Conservation (phyloP, 2,329 filamentous ascomycete genomes). For the Pleurostoma richardsiae region DNA sequence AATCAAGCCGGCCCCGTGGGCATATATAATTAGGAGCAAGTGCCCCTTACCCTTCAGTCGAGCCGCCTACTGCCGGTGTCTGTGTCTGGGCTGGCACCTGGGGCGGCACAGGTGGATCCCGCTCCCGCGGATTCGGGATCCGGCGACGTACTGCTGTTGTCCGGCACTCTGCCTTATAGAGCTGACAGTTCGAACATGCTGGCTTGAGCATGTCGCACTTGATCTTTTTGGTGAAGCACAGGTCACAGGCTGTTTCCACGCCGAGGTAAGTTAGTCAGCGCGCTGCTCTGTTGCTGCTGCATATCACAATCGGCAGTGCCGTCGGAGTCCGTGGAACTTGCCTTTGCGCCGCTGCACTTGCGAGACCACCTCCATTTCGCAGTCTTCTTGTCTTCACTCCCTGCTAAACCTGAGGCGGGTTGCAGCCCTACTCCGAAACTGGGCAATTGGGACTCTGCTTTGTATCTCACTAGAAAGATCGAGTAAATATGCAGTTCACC, state of each 20-base stretch:
- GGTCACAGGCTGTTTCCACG: conserved; percentile 36
- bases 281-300: neutral
- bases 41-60: neutral
- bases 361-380: neutral
- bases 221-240: conserved; percentile 41
- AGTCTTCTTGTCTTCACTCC: neutral
- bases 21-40: neutral
- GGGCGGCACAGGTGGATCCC: neutral
- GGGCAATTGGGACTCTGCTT: too few relatives aligned
- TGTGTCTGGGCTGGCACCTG: neutral
- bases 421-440: too few relatives aligned
- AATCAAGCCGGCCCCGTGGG: neutral
- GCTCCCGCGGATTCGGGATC: conserved; percentile 7
- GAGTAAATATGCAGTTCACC: too few relatives aligned
- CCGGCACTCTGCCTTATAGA: conserved; percentile 34
- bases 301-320: neutral
- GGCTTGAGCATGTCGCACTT: conserved; percentile 40
- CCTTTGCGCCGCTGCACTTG: neutral
- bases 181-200: conserved; percentile 34
- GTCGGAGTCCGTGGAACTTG: neutral
- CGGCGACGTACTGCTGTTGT: conserved; percentile 22
- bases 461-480: too few relatives aligned
- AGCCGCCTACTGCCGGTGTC: conserved; percentile 3
- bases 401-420: too few relatives aligned
- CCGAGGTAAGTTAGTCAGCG: conserved; percentile 14